These are phyloP conservation scores for Suillus decipiens DNA, from an alignment of 768 basidiomycete species.

Conservation along the genomic window DNA sequence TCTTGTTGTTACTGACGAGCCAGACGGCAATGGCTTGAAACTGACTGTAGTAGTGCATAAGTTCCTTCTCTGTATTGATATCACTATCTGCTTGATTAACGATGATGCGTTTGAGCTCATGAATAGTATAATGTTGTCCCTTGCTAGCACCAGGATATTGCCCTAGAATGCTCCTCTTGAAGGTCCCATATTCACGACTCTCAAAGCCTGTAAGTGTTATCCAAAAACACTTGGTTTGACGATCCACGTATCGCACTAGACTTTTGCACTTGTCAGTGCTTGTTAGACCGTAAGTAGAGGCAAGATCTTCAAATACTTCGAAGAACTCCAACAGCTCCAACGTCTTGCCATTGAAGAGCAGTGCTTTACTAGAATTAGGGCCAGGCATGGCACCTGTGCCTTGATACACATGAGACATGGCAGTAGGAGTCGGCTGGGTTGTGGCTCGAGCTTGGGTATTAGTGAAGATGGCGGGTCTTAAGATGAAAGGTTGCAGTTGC, in stretches of 20 bases:
- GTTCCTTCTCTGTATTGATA: slow-evolving; percentile 8
- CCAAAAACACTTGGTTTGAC: slow-evolving; percentile 5
- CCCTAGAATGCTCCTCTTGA: slow-evolving; percentile 1
- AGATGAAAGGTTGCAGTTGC: no score
- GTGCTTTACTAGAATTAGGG: background rate
- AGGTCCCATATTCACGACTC: background rate
- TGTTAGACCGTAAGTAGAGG: no score
- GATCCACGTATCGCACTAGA: slow-evolving; percentile 7
- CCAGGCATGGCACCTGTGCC: background rate
- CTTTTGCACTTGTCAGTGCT: background rate
- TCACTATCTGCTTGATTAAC: no score
- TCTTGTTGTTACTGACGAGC: slow-evolving; percentile 11
- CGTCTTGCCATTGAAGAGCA: slow-evolving; percentile 8
- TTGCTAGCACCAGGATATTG: slow-evolving; percentile 11
- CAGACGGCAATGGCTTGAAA: background rate
- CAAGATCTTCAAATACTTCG: slow-evolving; percentile 9
- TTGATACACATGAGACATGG: background rate
- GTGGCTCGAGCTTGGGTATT: no score
- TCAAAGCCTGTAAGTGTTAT: slow-evolving; percentile 7
- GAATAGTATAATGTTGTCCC: slow-evolving; percentile 3
- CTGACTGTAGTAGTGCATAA: background rate
- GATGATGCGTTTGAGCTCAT: background rate
- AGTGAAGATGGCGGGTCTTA: no score
- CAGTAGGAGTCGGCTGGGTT: no score
- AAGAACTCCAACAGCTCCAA: slow-evolving; percentile 13